These are phyloP conservation scores for Chlorella sp. DNA, from an alignment of 139 green algal genomes.

Conservation along the genomic window DNA sequence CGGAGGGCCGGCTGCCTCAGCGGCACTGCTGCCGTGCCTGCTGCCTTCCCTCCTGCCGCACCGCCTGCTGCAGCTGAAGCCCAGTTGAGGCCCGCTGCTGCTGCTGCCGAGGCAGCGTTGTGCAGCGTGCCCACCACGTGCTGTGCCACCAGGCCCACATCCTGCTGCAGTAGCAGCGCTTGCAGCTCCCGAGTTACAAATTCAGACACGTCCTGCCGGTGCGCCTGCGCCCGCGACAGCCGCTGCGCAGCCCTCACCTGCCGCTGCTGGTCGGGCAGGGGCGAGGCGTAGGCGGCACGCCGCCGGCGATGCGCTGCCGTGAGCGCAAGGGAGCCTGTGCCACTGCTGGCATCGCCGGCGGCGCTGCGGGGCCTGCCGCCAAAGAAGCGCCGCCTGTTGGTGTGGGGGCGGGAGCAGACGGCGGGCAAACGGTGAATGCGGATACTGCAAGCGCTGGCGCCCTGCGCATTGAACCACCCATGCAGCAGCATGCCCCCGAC, in stretches of 20 bases:
- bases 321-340: slow-evolving; percentile 6
- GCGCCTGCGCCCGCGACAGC: neutral
- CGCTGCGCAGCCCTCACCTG: neutral
- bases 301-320: slow-evolving; percentile 30
- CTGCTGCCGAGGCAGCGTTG: no score
- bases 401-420: neutral
- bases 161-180: slow-evolving; percentile 35
- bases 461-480: neutral
- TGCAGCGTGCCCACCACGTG: slow-evolving; percentile 39
- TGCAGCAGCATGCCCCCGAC: neutral
- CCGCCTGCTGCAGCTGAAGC: neutral
- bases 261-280: neutral
- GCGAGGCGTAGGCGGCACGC: slow-evolving; percentile 26
- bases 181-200: slow-evolving; percentile 47
- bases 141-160: slow-evolving; percentile 37
- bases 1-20: neutral
- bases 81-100: neutral
- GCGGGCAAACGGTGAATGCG: neutral
- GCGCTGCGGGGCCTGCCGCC: neutral
- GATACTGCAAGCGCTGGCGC: neutral
- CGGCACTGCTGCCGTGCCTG: neutral
- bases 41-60: neutral
- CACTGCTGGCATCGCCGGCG: neutral
- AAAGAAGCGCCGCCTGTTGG: slow-evolving; percentile 2
- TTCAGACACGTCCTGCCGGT: neutral